Base-by-base conservation (phyloP, 1,284 basidiomycete genomes). In the Pyrrhoderma lamaoense region DNA sequence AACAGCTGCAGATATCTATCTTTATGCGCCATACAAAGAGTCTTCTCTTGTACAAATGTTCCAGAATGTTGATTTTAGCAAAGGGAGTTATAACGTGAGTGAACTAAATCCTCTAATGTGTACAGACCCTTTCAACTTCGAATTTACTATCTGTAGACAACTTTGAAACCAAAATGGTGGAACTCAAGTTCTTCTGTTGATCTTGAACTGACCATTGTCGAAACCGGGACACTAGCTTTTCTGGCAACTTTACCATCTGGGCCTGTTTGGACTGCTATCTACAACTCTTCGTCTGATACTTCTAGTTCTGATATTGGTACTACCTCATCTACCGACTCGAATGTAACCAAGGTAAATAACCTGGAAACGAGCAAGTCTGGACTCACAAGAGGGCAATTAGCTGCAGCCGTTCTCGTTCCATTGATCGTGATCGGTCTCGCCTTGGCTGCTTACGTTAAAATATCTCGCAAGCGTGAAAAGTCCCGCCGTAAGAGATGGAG, bases 351-450 rank as follows among this genome's bases (percentile, higher is more conserved):
- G 49, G 66, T 70, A 42, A 66, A 71, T 47, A 70, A 67, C 54
- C 65, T 70, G 3, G 57, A 60, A 4, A 43, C 40, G 0, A 59
- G 64, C 1, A 64, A 69, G 21, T 63, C 67, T n/a, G 65, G 71
- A 2, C 60, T 75, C 21, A 68, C 76, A 21, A 77, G 73, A 56
- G 91, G 89, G 21, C 80, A 77, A 50, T 76, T 83, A 35, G 91
- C 89, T 1, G 92, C 85, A 1, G 90, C 85, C 8, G 75, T 90
- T 51, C 67, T 93, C 49, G 63, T 91, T n/a, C 83, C 88, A 0
- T 69, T 89, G 42, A 65, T 83, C 57, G 60, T 81, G 56, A 70
- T 72, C 44, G 67, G 65, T 37, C 56, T 83, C 25, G 70, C 69
- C 46, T 61, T 73, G 19, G 71, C 69, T 19, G 67, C 70, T 0